Conservation (phyloP, 192 early-diverging fungal species). For the Mortierella claussenii region DNA sequence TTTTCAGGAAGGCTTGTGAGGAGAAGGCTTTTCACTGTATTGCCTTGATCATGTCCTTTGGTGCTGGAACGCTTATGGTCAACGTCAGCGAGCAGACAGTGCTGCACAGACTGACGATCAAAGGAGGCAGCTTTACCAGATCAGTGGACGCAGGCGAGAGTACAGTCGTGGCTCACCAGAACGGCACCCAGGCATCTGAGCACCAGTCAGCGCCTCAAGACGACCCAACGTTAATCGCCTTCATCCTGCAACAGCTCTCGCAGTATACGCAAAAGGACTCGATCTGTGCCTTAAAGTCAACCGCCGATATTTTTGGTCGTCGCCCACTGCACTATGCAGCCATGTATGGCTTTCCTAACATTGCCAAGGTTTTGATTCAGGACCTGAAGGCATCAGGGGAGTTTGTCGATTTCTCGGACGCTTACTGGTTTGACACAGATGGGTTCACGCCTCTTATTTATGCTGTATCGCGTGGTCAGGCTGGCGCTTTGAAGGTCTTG, state of each 20-base stretch:
- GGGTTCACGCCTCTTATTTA: slow-evolving; percentile 74
- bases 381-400: slow-evolving; percentile 55
- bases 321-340: slow-evolving; percentile 73
- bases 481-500: slow-evolving; percentile 57
- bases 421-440: slow-evolving; percentile 72
- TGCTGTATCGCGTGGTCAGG: slow-evolving; percentile 64
- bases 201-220: slow-evolving; percentile 15
- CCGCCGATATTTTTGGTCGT: slow-evolving; percentile 66
- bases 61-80: slow-evolving; percentile 32
- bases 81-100: slow-evolving; percentile 71
- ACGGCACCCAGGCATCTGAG: background rate
- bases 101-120: slow-evolving; percentile 64
- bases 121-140: slow-evolving; percentile 54
- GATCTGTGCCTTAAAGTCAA: slow-evolving; percentile 36
- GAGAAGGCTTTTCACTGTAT: slow-evolving; percentile 53
- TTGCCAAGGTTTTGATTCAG: slow-evolving; percentile 57
- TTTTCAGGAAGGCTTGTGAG: slow-evolving; percentile 55
- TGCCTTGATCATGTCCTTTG: slow-evolving; percentile 44
- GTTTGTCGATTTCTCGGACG: slow-evolving; percentile 55
- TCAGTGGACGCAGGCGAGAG: background rate
- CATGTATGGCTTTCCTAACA: slow-evolving; percentile 58
- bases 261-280: slow-evolving; percentile 10
- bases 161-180: background rate
- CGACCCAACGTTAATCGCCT: slow-evolving; percentile 50
- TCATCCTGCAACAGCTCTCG: slow-evolving; percentile 52